These are phyloP conservation scores for California macrophylla DNA, from an alignment of 441 rosid genomes.

Conservation along the genomic window DNA sequence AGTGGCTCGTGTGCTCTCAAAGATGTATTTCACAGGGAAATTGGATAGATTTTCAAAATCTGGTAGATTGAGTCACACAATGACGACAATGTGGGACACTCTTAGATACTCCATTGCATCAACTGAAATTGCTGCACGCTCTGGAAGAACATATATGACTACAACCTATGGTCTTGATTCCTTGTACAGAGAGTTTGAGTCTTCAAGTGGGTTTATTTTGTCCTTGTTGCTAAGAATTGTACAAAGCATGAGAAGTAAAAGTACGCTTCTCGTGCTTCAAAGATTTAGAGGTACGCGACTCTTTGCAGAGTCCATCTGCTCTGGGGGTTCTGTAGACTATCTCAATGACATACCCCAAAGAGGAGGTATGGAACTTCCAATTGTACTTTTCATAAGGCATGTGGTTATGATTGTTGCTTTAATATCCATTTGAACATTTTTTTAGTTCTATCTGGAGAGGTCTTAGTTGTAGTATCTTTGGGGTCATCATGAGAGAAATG, in stretches of 20 bases:
- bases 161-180: conserved; percentile 43
- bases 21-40: conserved; percentile 43
- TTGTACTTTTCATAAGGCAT: neutral
- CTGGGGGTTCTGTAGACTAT: conserved; percentile 40
- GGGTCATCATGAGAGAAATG: neutral
- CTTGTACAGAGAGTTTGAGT: conserved; percentile 58
- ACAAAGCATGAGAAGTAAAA: conserved; percentile 46
- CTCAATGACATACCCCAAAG: conserved; percentile 24
- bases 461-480: neutral
- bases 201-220: conserved; percentile 60
- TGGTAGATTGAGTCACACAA: conserved; percentile 39
- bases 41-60: conserved; percentile 36
- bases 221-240: conserved; percentile 63
- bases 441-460: neutral
- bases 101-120: conserved; percentile 79
- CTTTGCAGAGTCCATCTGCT: conserved; percentile 68
- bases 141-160: conserved; percentile 38
- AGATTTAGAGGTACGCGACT: conserved; percentile 76
- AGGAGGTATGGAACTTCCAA: conserved; percentile 37
- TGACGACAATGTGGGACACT: conserved; percentile 84
- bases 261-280: conserved; percentile 64
- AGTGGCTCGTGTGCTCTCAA: conserved; percentile 40
- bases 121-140: conserved; percentile 71
- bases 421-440: neutral
- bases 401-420: conserved; percentile 5